These are phyloP conservation scores for Boletus rubescentipes DNA, from an alignment of 768 basidiomycete genomes.

Conservation along the genomic window DNA sequence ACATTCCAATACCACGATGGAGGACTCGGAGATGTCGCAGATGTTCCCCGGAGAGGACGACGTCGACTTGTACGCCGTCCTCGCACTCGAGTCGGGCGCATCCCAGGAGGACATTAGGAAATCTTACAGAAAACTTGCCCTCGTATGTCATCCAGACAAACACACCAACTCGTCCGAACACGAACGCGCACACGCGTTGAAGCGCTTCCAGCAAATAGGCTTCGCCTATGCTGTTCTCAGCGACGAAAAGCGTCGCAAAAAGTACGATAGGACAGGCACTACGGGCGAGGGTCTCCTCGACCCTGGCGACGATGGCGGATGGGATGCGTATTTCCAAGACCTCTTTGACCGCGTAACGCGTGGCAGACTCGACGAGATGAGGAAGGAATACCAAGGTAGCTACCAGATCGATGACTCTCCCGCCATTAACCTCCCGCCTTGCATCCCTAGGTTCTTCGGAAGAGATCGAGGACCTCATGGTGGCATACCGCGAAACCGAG, in stretches of 20 bases:
- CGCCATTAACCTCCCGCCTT: background rate
- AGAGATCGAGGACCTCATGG: slow-evolving; percentile 76
- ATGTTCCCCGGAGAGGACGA: slow-evolving; percentile 75
- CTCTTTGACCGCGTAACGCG: slow-evolving; percentile 86
- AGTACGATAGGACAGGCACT: slow-evolving; percentile 84
- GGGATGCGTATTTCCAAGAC: slow-evolving; percentile 94
- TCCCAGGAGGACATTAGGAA: slow-evolving; percentile 71
- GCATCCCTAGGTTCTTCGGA: slow-evolving; percentile 69
- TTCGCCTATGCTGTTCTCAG: slow-evolving; percentile 90
- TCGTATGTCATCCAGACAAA: slow-evolving; percentile 89
- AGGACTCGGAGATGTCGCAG: slow-evolving; percentile 64
- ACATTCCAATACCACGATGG: slow-evolving; percentile 43
- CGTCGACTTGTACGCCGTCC: slow-evolving; percentile 77
- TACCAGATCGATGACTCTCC: background rate
- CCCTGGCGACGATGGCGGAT: slow-evolving; percentile 74
- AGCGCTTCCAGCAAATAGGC: slow-evolving; percentile 88
- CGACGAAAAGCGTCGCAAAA: slow-evolving; percentile 69
- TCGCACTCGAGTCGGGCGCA: slow-evolving; percentile 55
- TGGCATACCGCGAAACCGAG: slow-evolving; percentile 65
- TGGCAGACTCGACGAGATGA: slow-evolving; percentile 88
- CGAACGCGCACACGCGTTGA: slow-evolving; percentile 65
- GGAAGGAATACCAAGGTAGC: slow-evolving; percentile 86
- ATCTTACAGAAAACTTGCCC: slow-evolving; percentile 81
- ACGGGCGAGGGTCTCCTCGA: slow-evolving; percentile 77
- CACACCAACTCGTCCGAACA: slow-evolving; percentile 59